Conservation (phyloP, 768 basidiomycete genomes). For the Mycena alexandri region DNA sequence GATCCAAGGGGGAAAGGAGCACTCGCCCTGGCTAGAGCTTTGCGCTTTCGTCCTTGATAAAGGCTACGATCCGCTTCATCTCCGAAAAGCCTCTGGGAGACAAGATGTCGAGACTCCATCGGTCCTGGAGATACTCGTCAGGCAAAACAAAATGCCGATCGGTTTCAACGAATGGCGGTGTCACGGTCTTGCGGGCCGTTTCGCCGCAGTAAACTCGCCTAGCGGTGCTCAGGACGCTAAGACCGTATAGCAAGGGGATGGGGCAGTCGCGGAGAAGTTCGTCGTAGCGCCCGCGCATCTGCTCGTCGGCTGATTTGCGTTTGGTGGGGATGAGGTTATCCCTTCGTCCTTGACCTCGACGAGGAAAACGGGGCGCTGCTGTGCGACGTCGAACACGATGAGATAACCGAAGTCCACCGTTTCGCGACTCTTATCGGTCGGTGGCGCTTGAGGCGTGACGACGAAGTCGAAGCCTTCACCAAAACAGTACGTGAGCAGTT, state of each 20-base stretch:
- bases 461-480: constrained; percentile 18
- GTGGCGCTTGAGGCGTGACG: constrained; percentile 16
- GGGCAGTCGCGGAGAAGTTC: constrained; percentile 15
- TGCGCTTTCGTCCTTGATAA: constrained; percentile 10
- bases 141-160: constrained; percentile 16
- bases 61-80: constrained; percentile 20
- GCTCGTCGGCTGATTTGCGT: constrained; percentile 18
- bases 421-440: constrained; percentile 1
- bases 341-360: constrained; percentile 21
- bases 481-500: constrained; percentile 16
- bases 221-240: constrained; percentile 17
- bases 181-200: constrained; percentile 15
- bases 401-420: constrained; percentile 6
- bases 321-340: constrained; percentile 12
- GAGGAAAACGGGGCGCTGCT: constrained; percentile 20
- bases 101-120: constrained; percentile 23
- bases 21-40: constrained; percentile 7
- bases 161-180: constrained; percentile 18
- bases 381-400: constrained; percentile 20
- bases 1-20: neutral
- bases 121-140: constrained; percentile 13
- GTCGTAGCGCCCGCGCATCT: constrained; percentile 16
- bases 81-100: constrained; percentile 14
- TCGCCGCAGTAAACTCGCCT: constrained; percentile 23
- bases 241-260: constrained; percentile 24